Evolutionary conservation across 1,139 yeast genomes (phyloP).

Genomic region (Zygosaccharomyces pseudobailii): DNA sequence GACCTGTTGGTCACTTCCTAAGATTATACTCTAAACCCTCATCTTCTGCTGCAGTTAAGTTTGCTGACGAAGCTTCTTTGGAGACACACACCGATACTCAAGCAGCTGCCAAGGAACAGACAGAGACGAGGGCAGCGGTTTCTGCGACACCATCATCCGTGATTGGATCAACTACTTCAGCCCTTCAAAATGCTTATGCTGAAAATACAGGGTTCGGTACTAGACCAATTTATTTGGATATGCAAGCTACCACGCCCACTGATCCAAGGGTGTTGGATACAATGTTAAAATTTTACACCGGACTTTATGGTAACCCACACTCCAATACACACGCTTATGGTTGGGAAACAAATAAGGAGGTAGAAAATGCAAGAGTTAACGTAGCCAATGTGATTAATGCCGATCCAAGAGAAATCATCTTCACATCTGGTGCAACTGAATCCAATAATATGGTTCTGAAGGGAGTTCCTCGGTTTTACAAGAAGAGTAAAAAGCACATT

Average conservation of each 20-base stretch:
- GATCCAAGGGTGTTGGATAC: conserved; percentile 95
- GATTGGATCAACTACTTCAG: conserved; percentile 29
- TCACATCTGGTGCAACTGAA: conserved; percentile 98
- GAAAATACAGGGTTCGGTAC: conserved; percentile 47
- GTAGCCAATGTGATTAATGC: conserved; percentile 84
- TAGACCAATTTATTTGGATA: conserved; percentile 88
- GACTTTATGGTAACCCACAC: conserved; percentile 95
- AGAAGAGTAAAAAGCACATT: conserved; percentile 84
- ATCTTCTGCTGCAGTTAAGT: conserved; percentile 25
- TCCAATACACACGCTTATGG: conserved; percentile 98
- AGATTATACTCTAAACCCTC: conserved; percentile 16
- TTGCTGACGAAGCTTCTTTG: conserved; percentile 24
- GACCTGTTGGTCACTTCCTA: neutral
- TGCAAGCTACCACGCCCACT: conserved; percentile 97
- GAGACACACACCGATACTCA: conserved; percentile 35
- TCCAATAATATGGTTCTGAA: conserved; percentile 90
- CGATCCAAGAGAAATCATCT: conserved; percentile 93
- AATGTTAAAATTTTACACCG: conserved; percentile 90
- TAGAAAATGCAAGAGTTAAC: conserved; percentile 78
- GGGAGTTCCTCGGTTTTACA: conserved; percentile 93
- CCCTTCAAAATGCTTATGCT: conserved; percentile 37
- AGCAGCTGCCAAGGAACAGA: conserved; percentile 31
- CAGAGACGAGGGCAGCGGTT: conserved; percentile 23
- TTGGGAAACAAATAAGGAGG: conserved; percentile 95
- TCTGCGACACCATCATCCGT: conserved; percentile 16